These are phyloP conservation scores for Wickerhamomyces ciferrii DNA, from an alignment of 805 yeast species.

Conservation along the genomic window DNA sequence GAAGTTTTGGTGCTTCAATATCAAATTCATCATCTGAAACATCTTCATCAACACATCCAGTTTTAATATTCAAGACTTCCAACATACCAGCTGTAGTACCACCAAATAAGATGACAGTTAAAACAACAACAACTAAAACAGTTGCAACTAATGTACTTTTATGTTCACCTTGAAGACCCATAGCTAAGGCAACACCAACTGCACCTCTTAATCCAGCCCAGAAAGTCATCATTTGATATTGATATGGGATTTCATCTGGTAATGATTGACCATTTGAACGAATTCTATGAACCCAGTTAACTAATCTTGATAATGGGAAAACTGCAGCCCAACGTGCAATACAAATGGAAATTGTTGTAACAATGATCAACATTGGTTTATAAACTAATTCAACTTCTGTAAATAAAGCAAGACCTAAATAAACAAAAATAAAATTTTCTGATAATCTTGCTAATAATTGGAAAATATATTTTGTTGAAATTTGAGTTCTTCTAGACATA, in stretches of 20 bases:
- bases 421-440: slow-evolving; percentile 94
- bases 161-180: slow-evolving; percentile 94
- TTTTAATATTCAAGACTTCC: slow-evolving; percentile 86
- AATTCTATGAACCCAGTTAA: slow-evolving; percentile 73
- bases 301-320: slow-evolving; percentile 81
- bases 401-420: slow-evolving; percentile 87
- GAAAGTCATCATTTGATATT: slow-evolving; percentile 97
- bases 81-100: slow-evolving; percentile 99
- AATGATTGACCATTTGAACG: slow-evolving; percentile 44
- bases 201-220: slow-evolving; percentile 99
- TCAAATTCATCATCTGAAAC: slow-evolving; percentile 95
- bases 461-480: slow-evolving; percentile 92
- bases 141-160: slow-evolving; percentile 89
- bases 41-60: slow-evolving; percentile 81
- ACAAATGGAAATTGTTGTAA: slow-evolving; percentile 87
- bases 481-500: slow-evolving; percentile 96
- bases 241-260: slow-evolving; percentile 89
- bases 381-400: slow-evolving; percentile 95
- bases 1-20: slow-evolving; percentile 59
- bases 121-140: slow-evolving; percentile 91
- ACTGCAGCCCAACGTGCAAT: slow-evolving; percentile 96
- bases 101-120: slow-evolving; percentile 94
- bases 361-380: slow-evolving; percentile 87
- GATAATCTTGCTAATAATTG: slow-evolving; percentile 92
- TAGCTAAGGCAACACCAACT: slow-evolving; percentile 97